phyloP scores from a whole-genome alignment of 441 rosid species.

The Euphorbia celastroides region DNA sequence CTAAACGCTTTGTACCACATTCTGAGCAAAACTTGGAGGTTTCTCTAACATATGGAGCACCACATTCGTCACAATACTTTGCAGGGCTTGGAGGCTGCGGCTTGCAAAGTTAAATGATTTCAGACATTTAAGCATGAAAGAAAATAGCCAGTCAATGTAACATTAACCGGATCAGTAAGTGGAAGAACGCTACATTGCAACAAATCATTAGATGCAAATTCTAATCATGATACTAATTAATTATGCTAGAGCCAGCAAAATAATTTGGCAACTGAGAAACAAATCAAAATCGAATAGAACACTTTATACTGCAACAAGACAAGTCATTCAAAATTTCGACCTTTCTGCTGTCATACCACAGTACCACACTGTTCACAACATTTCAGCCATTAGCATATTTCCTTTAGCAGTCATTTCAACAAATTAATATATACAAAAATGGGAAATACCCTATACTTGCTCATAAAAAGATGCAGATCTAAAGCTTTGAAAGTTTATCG shows the following conservation, averaged over 20 bases:
- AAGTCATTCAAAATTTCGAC: background rate
- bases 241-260: background rate
- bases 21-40: conserved; percentile 91
- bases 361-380: background rate
- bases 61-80: conserved; percentile 88
- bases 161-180: background rate
- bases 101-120: background rate
- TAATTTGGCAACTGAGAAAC: background rate
- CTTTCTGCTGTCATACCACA: background rate
- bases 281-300: background rate
- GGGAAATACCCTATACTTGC: background rate
- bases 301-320: background rate
- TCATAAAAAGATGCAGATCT: background rate
- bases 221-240: background rate
- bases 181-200: background rate
- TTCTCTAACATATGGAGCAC: conserved; percentile 75
- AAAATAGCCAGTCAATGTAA: background rate
- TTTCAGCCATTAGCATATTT: background rate
- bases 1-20: conserved; percentile 84
- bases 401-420: background rate
- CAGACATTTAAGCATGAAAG: background rate
- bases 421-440: background rate
- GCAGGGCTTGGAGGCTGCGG: conserved; percentile 63
- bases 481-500: background rate
- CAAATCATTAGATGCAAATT: background rate